Percentiles rank a stretch among this genome's conserved stretches.
phyloP scores from a whole-genome alignment of 1,139 yeast genomes.

The Lodderomyces margitis region DNA sequence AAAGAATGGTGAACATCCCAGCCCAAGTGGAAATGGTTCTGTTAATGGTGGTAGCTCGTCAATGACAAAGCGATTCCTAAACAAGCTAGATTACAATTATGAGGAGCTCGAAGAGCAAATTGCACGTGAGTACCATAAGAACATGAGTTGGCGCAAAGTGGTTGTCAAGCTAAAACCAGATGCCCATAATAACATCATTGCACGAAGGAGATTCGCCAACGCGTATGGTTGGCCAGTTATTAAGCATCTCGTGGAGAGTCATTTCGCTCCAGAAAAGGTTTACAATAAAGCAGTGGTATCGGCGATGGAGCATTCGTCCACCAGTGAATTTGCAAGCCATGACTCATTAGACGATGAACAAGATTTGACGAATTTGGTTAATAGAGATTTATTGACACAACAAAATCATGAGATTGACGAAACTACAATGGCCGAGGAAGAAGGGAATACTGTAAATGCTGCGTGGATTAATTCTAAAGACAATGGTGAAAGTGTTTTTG shows the following conservation, averaged over 20 bases:
- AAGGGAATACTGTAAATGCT: constrained; percentile 9
- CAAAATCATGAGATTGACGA: constrained; percentile 38
- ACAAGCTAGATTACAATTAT: constrained; percentile 19
- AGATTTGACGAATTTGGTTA: constrained; percentile 31
- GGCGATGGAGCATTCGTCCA: neutral
- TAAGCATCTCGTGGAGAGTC: constrained; percentile 62
- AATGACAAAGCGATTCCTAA: neutral
- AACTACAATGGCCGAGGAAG: constrained; percentile 16
- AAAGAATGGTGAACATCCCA: constrained; percentile 1
- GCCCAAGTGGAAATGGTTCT: neutral
- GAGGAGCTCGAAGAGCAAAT: constrained; percentile 67
- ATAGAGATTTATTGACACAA: constrained; percentile 34
- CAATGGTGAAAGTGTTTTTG: constrained; percentile 52
- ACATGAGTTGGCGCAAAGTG: constrained; percentile 90
- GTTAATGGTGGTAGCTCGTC: neutral
- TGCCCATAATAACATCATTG: constrained; percentile 93
- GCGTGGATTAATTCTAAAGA: constrained; percentile 53
- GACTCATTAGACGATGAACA: constrained; percentile 29
- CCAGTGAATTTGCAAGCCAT: constrained; percentile 1
- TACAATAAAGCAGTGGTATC: constrained; percentile 5
- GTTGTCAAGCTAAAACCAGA: constrained; percentile 84
- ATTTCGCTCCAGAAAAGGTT: constrained; percentile 21
- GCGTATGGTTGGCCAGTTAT: constrained; percentile 97
- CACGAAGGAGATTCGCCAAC: constrained; percentile 84
- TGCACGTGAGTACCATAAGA: constrained; percentile 85